These are phyloP conservation scores for Lenwebbia sp. DNA, from an alignment of 345 rosid genomes.

Conservation along the genomic window DNA sequence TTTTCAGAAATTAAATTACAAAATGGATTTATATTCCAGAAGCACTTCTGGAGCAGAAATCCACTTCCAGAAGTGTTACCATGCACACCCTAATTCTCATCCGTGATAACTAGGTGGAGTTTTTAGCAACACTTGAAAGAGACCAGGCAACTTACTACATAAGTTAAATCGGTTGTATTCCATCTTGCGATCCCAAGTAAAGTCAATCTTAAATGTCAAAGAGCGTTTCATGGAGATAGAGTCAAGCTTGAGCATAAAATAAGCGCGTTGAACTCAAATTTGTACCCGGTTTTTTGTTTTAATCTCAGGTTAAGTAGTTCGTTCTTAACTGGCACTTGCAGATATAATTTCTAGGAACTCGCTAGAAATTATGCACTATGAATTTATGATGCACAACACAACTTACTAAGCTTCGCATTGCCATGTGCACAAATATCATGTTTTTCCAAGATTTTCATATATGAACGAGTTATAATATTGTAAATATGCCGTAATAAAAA, in stretches of 20 bases:
- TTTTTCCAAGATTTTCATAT: background rate
- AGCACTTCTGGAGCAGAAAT: no score
- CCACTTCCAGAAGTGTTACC: no score
- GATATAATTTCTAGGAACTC: background rate
- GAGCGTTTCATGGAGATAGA: background rate
- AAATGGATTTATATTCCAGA: no score
- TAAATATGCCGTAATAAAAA: background rate
- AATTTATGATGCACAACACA: background rate
- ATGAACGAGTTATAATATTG: background rate
- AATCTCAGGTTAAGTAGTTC: background rate
- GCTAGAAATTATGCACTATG: background rate
- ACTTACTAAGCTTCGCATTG: background rate
- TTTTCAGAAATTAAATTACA: no score
- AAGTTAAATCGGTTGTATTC: no score
- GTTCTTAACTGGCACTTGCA: background rate
- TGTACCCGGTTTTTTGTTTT: background rate
- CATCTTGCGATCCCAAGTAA: no score
- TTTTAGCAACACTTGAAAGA: no score
- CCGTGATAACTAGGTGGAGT: no score
- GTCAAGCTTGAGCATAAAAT: background rate
- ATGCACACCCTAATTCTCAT: no score
- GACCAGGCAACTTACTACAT: no score
- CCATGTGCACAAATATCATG: background rate
- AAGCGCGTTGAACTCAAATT: background rate
- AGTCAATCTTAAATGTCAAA: no score